Evolutionary conservation across 2,329 filamentous ascomycete species (phyloP).

Genomic region (Xylaria digitata): DNA sequence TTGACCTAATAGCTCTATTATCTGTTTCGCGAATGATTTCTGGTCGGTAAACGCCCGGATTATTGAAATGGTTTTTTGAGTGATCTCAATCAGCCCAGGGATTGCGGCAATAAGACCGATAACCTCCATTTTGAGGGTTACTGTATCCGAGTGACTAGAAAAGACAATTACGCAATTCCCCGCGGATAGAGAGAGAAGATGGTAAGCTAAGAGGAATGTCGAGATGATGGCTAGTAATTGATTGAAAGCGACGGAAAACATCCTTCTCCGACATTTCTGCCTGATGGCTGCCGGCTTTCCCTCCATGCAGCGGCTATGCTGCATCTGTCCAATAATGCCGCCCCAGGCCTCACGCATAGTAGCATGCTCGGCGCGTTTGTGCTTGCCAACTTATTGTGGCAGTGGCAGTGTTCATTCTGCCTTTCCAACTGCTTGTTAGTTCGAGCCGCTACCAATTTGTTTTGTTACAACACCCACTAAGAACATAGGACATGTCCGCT

Average conservation of each 20-base stretch:
- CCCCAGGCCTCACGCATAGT: neutral
- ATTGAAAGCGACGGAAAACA: neutral
- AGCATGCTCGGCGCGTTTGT: too few relatives aligned
- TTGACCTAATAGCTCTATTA: constrained; percentile 12
- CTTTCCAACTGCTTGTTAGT: too few relatives aligned
- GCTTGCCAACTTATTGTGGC: too few relatives aligned
- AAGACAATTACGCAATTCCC: neutral
- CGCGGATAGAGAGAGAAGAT: neutral
- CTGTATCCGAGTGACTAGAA: neutral
- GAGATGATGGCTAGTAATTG: neutral
- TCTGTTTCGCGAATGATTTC: constrained; percentile 8
- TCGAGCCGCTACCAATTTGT: too few relatives aligned
- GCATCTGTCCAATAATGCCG: constrained; percentile 7
- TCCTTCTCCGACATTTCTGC: neutral
- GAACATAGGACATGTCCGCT: too few relatives aligned
- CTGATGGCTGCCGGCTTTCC: neutral
- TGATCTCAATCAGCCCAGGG: constrained; percentile 25
- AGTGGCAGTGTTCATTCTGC: too few relatives aligned
- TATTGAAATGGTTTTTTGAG: constrained; percentile 1
- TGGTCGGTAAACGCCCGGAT: constrained; percentile 19
- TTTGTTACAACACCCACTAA: too few relatives aligned
- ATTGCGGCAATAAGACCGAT: constrained; percentile 32
- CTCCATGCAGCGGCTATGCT: neutral
- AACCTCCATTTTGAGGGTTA: constrained; percentile 26
- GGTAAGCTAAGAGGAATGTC: neutral